Evolutionary conservation across 179 eudicot genomes (phyloP).

Genomic region (Silene noctiflora): DNA sequence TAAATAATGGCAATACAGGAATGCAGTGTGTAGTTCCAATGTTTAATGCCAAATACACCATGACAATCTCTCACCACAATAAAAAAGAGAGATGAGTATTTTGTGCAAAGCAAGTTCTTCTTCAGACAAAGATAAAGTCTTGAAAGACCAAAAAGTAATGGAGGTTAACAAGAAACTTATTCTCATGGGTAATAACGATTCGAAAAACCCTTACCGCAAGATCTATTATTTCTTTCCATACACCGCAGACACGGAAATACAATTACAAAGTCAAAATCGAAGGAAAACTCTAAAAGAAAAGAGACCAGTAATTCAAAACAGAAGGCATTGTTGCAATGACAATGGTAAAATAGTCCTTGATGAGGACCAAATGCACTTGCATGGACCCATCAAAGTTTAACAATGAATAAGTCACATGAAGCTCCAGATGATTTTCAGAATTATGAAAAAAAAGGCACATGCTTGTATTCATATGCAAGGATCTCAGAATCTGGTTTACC

Average conservation of each 20-base stretch:
- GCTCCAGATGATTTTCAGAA: not conserved
- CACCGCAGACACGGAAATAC: not conserved
- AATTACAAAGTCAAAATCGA: not conserved
- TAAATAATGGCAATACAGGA: slow-evolving; percentile 10
- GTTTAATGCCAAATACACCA: not conserved
- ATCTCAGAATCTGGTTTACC: slow-evolving; percentile 37
- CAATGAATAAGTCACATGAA: slow-evolving; percentile 5
- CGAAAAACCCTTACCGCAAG: not conserved
- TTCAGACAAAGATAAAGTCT: not conserved
- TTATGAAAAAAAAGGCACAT: slow-evolving; percentile 2
- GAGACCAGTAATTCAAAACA: not conserved
- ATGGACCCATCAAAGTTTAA: not conserved
- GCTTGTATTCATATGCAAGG: not conserved
- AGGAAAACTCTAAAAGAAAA: not conserved
- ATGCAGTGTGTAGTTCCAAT: not conserved
- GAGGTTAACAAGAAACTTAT: not conserved
- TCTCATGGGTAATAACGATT: not conserved
- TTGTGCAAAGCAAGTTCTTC: not conserved
- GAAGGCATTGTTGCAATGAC: not conserved
- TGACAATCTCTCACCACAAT: not conserved
- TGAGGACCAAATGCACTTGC: not conserved
- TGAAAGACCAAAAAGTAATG: not conserved
- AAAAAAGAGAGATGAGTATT: not conserved
- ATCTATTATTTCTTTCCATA: not conserved
- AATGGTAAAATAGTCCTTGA: not conserved